Percentiles rank a stretch among this genome's conserved stretches.
Evolutionary conservation across 2,329 filamentous ascomycete genomes (phyloP).

Genomic region (Fusarium cyanostomum): DNA sequence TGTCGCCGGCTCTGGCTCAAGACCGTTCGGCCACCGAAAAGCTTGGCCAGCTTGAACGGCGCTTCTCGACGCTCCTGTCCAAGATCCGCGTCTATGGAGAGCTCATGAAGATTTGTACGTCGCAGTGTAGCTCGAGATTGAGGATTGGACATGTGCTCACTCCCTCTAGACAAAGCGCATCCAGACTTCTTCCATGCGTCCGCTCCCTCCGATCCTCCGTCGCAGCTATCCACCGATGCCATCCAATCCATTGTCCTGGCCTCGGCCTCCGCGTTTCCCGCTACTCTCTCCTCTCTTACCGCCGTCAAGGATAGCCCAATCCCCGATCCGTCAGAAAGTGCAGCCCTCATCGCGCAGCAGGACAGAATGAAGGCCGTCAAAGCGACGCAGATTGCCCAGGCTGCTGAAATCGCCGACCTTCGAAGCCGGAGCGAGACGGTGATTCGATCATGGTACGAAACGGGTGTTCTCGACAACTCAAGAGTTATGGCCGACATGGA

Average conservation of each 20-base stretch:
- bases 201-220: constrained; percentile 57
- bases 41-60: constrained; percentile 62
- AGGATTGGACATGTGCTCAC: neutral
- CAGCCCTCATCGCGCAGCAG: constrained; percentile 64
- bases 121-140: neutral
- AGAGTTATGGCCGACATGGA: constrained; percentile 78
- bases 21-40: constrained; percentile 54
- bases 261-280: constrained; percentile 64
- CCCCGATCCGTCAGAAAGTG: constrained; percentile 64
- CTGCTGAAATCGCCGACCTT: constrained; percentile 69
- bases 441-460: constrained; percentile 78
- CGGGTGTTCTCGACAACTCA: constrained; percentile 73
- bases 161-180: constrained; percentile 58
- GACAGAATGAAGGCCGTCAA: constrained; percentile 71
- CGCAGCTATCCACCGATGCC: constrained; percentile 61
- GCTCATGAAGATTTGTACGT: constrained; percentile 68
- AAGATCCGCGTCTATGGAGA: constrained; percentile 66
- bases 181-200: constrained; percentile 65
- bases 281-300: constrained; percentile 66
- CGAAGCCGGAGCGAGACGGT: constrained; percentile 69
- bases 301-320: constrained; percentile 65
- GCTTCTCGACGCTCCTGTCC: constrained; percentile 61
- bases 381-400: constrained; percentile 69
- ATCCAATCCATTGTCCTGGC: constrained; percentile 65
- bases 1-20: constrained; percentile 46